phyloP scores from a whole-genome alignment of 495 filamentous ascomycete species.

The Jackrogersella minutella region DNA sequence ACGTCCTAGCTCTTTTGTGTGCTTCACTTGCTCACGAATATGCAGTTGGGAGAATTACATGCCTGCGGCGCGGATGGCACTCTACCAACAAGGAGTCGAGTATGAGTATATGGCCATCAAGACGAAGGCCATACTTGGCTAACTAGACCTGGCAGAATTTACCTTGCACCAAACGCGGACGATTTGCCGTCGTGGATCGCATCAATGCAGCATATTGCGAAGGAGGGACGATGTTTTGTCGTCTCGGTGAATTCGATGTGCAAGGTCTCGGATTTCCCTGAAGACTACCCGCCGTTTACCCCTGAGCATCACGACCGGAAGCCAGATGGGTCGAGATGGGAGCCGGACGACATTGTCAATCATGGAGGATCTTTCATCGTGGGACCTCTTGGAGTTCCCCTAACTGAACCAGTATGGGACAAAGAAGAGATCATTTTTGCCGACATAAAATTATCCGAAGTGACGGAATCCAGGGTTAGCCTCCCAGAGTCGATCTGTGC shows the following conservation, averaged over 20 bases:
- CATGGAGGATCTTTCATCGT: conserved; percentile 52
- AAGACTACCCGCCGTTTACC: conserved; percentile 54
- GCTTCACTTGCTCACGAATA: neutral
- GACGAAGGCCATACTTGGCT: neutral
- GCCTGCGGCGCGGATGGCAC: conserved; percentile 51
- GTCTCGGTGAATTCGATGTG: conserved; percentile 52
- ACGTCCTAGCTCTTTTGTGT: neutral
- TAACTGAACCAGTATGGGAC: conserved; percentile 53
- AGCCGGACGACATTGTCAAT: conserved; percentile 48
- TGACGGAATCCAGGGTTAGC: conserved; percentile 51
- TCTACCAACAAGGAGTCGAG: conserved; percentile 56
- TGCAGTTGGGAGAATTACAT: conserved; percentile 57
- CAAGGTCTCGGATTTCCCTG: conserved; percentile 53
- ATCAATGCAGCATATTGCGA: conserved; percentile 57
- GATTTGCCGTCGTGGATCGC: conserved; percentile 52
- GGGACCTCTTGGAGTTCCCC: conserved; percentile 48
- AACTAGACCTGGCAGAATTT: conserved; percentile 43
- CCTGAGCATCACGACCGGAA: conserved; percentile 48
- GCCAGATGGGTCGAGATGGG: conserved; percentile 50
- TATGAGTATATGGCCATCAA: conserved; percentile 23
- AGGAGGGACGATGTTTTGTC: conserved; percentile 54
- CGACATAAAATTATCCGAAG: conserved; percentile 44
- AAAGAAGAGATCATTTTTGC: conserved; percentile 52
- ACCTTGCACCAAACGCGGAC: conserved; percentile 53
- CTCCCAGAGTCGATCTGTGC: neutral